Base-by-base conservation (phyloP, 2,329 filamentous ascomycete species). In the Gliomastix tumulicola region DNA sequence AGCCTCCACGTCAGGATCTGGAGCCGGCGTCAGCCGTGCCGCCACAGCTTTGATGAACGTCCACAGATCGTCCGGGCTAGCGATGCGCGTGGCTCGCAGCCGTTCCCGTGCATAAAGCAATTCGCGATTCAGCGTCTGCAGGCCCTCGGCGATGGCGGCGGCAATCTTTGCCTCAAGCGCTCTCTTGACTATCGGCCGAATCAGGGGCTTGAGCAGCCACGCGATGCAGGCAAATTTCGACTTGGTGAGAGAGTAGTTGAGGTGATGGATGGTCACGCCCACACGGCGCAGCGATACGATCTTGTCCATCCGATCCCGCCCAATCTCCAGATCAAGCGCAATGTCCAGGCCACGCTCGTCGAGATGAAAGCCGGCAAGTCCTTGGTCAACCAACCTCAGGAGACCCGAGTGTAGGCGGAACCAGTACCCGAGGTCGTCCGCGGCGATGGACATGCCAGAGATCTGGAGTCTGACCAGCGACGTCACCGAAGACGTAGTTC, bases 401-500 rank as follows among this genome's bases (percentile, higher is more conserved):
- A 94, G 56, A 3, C 86, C 81, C 12, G 79, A 78, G 55, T 92
- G 89, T 1, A 85, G 72, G 9, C 84, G 83, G 21, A 96, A 66
- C 79, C 89, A 94, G 64, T 89, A 97, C 18, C 90, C 90, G 21
- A 97, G 69, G 43, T 96, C 88, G 18, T 90, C 79, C 4, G 89
- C 89, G 28, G 84, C 80, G 37, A 92, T 71, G 1, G 88, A 94
- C 8, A 97, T 64, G 1, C 90, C 90, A 44, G 88, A 82, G 27
- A 95, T 64, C 44, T 84, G 86, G 51, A 94, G 71, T 2, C 84
- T 85, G 45, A 92, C 72, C 3, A 84, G 67, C 0, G 85, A 88
- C 18, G 78, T 82, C 38, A 82, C 68, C 7, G 61, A 62, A 1
- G 84, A 79, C 3, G 74, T 71, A 1, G 84, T 89, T n/a, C 54